Evolutionary conservation across 768 basidiomycete genomes (phyloP).

Genomic region (Leccinum disarticulatum): DNA sequence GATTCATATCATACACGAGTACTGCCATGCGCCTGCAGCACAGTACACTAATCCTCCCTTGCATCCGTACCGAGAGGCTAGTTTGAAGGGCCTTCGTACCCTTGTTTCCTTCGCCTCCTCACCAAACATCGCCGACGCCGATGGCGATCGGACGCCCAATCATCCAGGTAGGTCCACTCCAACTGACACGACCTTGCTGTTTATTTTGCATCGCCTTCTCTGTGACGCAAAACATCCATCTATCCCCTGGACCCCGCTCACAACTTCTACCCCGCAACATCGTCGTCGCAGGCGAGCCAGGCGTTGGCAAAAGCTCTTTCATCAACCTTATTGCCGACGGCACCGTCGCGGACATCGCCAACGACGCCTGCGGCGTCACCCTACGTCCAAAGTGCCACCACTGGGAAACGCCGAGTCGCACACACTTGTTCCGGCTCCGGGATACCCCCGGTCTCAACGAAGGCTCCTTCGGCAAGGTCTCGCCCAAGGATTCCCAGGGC

Average conservation of each 20-base stretch:
- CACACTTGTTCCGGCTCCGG: constrained; percentile 23
- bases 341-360: constrained; percentile 16
- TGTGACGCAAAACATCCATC: too few relatives aligned
- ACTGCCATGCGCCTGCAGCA: neutral
- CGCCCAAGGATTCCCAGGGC: constrained; percentile 21
- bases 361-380: constrained; percentile 27
- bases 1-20: too few relatives aligned
- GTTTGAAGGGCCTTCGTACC: neutral
- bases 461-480: constrained; percentile 25
- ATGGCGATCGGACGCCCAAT: neutral
- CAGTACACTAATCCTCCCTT: too few relatives aligned
- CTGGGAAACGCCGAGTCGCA: constrained; percentile 21
- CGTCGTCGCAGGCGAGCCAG: constrained; percentile 24
- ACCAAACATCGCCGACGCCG: neutral
- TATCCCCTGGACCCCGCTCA: neutral
- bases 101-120: neutral
- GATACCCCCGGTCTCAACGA: constrained; percentile 26
- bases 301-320: constrained; percentile 28
- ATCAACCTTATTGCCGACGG: constrained; percentile 23
- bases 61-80: neutral
- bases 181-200: neutral
- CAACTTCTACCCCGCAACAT: constrained; percentile 19
- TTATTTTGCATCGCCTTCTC: too few relatives aligned
- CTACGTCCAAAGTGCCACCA: constrained; percentile 5
- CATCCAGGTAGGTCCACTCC: neutral